Evolutionary conservation across 257 asterid species (phyloP).

Genomic region (Penstemon barbatus): DNA sequence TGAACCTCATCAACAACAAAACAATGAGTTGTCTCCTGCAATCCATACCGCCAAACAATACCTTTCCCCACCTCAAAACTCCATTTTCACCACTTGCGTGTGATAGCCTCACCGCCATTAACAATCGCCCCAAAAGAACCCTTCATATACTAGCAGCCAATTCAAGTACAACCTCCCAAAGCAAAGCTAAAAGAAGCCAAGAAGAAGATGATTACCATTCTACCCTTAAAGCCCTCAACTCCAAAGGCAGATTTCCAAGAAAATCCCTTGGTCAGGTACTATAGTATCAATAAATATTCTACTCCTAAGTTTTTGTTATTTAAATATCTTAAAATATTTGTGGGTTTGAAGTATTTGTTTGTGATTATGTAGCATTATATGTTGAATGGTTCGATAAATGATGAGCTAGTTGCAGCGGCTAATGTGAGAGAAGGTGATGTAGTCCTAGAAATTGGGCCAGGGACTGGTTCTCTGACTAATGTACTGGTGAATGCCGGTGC

Average conservation of each 20-base stretch:
- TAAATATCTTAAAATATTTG: neutral
- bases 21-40: slow-evolving; percentile 42
- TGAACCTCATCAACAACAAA: slow-evolving; percentile 3
- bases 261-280: slow-evolving; percentile 91
- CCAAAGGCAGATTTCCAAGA: slow-evolving; percentile 88
- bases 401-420: slow-evolving; percentile 71
- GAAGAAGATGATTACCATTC: slow-evolving; percentile 76
- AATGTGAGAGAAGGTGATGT: slow-evolving; percentile 78
- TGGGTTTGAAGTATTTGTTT: slow-evolving; percentile 10
- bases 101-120: slow-evolving; percentile 29
- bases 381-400: slow-evolving; percentile 74
- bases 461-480: slow-evolving; percentile 95
- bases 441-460: slow-evolving; percentile 95
- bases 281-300: neutral
- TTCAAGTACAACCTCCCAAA: slow-evolving; percentile 34
- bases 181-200: slow-evolving; percentile 38
- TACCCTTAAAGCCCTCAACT: slow-evolving; percentile 92
- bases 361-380: slow-evolving; percentile 82
- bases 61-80: slow-evolving; percentile 25
- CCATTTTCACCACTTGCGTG: slow-evolving; percentile 35
- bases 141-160: slow-evolving; percentile 34
- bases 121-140: slow-evolving; percentile 13
- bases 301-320: neutral
- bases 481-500: slow-evolving; percentile 83
- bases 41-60: slow-evolving; percentile 32